phyloP scores from a whole-genome alignment of 129 eudicot species.

The Flaveria ramosissima region DNA sequence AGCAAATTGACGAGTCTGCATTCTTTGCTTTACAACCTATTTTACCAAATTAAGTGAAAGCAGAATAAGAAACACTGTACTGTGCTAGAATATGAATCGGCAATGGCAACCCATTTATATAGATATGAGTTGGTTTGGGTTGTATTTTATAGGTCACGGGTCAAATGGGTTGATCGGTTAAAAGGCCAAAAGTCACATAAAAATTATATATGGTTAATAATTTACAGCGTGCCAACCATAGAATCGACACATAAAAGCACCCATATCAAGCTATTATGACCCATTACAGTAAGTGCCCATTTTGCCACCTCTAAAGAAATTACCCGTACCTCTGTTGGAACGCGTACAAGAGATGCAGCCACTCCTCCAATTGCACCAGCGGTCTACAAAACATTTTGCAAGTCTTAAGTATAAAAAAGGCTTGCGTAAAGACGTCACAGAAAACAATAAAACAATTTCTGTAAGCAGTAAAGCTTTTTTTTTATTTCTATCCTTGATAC shows the following conservation, averaged over 20 bases:
- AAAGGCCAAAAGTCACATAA: not conserved
- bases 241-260: not conserved
- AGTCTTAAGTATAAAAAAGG: slow-evolving; percentile 21
- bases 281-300: not conserved
- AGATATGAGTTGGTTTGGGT: not conserved
- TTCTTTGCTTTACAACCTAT: slow-evolving; percentile 94
- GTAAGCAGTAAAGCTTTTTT: slow-evolving; percentile 4
- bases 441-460: not conserved
- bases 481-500: not conserved
- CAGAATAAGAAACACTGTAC: not conserved
- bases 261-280: not conserved
- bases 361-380: slow-evolving; percentile 94
- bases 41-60: slow-evolving; percentile 18
- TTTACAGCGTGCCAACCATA: not conserved
- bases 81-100: not conserved
- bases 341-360: slow-evolving; percentile 95
- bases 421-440: not conserved
- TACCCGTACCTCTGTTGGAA: slow-evolving; percentile 82
- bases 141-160: not conserved
- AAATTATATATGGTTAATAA: not conserved
- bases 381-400: slow-evolving; percentile 53
- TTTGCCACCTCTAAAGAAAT: not conserved
- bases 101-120: slow-evolving; percentile 1
- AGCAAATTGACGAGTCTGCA: slow-evolving; percentile 92
- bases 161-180: not conserved